Conservation (phyloP, 129 eudicot species). For the Chrysanthemum seticuspe region DNA sequence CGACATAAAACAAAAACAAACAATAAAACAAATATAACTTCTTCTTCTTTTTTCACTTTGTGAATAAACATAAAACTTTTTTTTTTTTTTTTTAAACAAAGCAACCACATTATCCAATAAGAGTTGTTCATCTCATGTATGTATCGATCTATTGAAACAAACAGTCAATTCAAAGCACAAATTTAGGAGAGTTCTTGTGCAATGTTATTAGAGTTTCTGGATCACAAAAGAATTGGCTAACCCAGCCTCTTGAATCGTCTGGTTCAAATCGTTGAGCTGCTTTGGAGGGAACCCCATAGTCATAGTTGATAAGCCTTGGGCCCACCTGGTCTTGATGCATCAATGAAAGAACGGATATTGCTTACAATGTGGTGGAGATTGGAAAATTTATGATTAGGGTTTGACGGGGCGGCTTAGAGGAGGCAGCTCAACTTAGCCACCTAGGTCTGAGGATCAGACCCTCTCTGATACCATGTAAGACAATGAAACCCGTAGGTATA, state of each 20-base stretch:
- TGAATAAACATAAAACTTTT: too few relatives aligned
- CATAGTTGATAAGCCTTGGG: conserved; percentile 61
- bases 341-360: conserved; percentile 77
- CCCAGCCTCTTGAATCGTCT: conserved; percentile 86
- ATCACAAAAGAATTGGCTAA: conserved; percentile 85
- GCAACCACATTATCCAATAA: conserved; percentile 17
- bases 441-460: too few relatives aligned
- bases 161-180: conserved; percentile 12
- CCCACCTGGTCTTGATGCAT: conserved; percentile 76
- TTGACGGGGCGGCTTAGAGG: too few relatives aligned
- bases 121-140: conserved; percentile 4
- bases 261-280: conserved; percentile 68
- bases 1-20: too few relatives aligned
- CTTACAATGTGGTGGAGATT: conserved; percentile 68
- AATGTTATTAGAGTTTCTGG: conserved; percentile 65
- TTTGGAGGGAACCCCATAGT: conserved; percentile 92
- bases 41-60: too few relatives aligned
- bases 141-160: neutral
- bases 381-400: neutral
- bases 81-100: too few relatives aligned
- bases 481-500: too few relatives aligned
- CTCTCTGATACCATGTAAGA: too few relatives aligned
- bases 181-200: neutral
- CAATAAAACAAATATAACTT: too few relatives aligned
- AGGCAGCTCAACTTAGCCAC: too few relatives aligned